Percentiles rank a stretch among this genome's conserved stretches.
Conservation (phyloP, 164 flowering plant genomes). For the Stephania yunnanensis region DNA sequence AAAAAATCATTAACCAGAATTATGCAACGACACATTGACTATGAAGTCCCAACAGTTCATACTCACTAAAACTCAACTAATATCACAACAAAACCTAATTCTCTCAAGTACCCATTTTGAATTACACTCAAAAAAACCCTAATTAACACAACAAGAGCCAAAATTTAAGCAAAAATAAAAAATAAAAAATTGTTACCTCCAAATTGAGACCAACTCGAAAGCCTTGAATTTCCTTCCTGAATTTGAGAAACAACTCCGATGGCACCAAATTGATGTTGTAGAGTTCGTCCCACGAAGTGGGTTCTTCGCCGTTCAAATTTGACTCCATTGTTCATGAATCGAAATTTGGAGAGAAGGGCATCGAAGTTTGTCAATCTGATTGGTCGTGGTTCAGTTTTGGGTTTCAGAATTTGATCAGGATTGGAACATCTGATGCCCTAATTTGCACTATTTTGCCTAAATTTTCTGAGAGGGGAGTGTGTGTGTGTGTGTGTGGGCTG, state of each 20-base stretch:
- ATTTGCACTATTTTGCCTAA: background rate
- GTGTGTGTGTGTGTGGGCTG: too few species aligned
- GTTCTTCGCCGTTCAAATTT: slow-evolving; percentile 37
- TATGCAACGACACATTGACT: too few species aligned
- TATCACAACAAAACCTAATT: too few species aligned
- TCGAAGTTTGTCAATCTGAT: background rate
- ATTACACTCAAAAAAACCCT: too few species aligned
- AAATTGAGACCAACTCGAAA: slow-evolving; percentile 66
- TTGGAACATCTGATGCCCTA: background rate
- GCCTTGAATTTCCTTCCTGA: slow-evolving; percentile 63
- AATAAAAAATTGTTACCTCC: slow-evolving; percentile 39
- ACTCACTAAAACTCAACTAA: too few species aligned
- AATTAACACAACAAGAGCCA: too few species aligned
- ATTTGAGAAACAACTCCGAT: slow-evolving; percentile 74
- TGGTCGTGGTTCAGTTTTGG: background rate
- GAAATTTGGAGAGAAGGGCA: background rate
- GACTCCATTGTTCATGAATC: slow-evolving; percentile 27
- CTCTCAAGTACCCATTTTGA: too few species aligned
- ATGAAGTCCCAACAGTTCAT: too few species aligned
- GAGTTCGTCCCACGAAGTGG: slow-evolving; percentile 63
- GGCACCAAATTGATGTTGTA: slow-evolving; percentile 65
- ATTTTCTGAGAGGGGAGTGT: background rate
- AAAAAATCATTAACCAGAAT: too few species aligned
- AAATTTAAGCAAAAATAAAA: too few species aligned
- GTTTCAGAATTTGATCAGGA: background rate